Percentiles rank a stretch among this genome's conserved stretches.
Conservation (phyloP, 2,329 filamentous ascomycete species). For the Aspergillus ochraceus region DNA sequence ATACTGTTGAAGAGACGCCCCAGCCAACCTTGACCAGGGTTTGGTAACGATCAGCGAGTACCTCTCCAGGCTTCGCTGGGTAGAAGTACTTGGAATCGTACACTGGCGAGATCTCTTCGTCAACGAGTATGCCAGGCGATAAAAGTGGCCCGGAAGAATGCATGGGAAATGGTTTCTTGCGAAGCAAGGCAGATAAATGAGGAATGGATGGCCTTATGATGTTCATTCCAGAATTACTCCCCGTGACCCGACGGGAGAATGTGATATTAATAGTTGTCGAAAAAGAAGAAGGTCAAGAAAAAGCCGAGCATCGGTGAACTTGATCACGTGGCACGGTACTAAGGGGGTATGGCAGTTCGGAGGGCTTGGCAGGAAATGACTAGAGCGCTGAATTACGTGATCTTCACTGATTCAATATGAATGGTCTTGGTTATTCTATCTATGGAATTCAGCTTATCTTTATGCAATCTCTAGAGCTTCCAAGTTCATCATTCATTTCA, state of each 20-base stretch:
- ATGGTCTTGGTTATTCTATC: neutral
- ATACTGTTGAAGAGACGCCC: slow-evolving; percentile 33
- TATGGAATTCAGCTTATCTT: neutral
- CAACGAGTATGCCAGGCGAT: slow-evolving; percentile 23
- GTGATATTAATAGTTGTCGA: no score
- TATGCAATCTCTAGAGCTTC: neutral
- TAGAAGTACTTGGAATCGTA: slow-evolving; percentile 32
- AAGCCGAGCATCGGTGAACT: no score
- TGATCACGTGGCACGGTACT: no score
- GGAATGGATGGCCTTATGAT: slow-evolving; percentile 17
- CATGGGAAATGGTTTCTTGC: slow-evolving; percentile 28
- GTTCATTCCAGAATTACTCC: slow-evolving; percentile 21
- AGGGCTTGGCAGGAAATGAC: neutral
- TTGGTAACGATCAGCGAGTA: slow-evolving; percentile 30
- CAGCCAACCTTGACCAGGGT: slow-evolving; percentile 30
- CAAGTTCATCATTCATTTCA: neutral
- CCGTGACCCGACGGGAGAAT: no score
- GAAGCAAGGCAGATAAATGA: slow-evolving; percentile 22
- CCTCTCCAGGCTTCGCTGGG: slow-evolving; percentile 31
- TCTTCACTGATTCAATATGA: neutral
- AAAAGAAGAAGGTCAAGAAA: no score
- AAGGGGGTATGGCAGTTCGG: neutral
- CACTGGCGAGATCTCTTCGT: slow-evolving; percentile 31
- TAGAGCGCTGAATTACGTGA: neutral
- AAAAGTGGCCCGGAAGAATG: slow-evolving; percentile 25